Base-by-base conservation (phyloP, 768 basidiomycete genomes). In the Auricularia cornea region DNA sequence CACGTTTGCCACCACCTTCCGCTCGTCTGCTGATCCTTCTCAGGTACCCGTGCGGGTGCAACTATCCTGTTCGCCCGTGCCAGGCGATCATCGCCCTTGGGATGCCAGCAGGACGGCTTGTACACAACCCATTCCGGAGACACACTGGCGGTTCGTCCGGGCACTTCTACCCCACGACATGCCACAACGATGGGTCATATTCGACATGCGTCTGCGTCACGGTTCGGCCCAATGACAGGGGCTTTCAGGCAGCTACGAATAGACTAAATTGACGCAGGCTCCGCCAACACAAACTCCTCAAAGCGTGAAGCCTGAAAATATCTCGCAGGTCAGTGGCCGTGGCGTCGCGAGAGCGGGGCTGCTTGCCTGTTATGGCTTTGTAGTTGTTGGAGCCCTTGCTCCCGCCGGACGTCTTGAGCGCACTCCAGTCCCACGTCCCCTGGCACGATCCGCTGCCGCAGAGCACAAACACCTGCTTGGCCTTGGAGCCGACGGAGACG, bases 391-490 rank as follows among this genome's bases (percentile, higher is more conserved):
- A n/a, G 30, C 83, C 81, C 62, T 68, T 68, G 29, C 70, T 63
- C 20, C 83, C 84, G 2, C 84, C 85, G 1, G 72, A 70, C 28
- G 77, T 75, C 40, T 70, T 70, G 62, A 86, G 74, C 18, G 69
- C 71, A 3, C 78, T 68, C 83, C 83, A 85, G 67, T 82, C 70
- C 83, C 84, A 86, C 0, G 68, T 63, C 0, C 69, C 69, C 57
- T 20, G 40, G 72, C 84, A 87, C 31, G 81, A 72, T 1, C 76
- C 78, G 2, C 40, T 31, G 57, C 85, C 86, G 66, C 86, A 88
- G 69, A 86, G 81, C 3, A 86, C 78, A 12, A 80, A 81, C 48
- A 84, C 79, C 54, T 71, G 75, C 61, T 78, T 63, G 2, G 83
- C 86, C 29, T 70, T 69, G 61, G 71, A 75, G 31, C 59, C 67